Evolutionary conservation across 441 rosid genomes (phyloP).

Genomic region (Pelargonium australe): DNA sequence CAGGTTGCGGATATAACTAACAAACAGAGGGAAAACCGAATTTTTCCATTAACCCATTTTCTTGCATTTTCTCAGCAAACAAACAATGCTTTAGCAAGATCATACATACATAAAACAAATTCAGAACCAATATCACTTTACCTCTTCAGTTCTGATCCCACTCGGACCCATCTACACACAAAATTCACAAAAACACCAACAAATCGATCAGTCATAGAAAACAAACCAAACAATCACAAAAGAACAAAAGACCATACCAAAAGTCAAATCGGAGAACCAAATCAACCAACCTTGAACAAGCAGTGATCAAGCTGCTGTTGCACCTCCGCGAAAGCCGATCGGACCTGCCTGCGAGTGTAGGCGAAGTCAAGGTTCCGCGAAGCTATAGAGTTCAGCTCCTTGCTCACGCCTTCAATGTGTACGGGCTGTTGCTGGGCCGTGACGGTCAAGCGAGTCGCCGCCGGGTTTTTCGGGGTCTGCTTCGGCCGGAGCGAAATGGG

Average conservation of each 20-base stretch:
- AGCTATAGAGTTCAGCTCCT: constrained; percentile 60
- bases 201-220: constrained; percentile 11
- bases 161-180: constrained; percentile 55
- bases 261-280: background rate
- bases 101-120: background rate
- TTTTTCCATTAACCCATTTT: constrained; percentile 1
- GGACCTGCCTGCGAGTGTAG: constrained; percentile 59
- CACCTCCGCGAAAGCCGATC: constrained; percentile 58
- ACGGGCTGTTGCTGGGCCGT: constrained; percentile 26
- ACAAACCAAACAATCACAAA: constrained; percentile 7
- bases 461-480: background rate
- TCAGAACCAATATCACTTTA: constrained; percentile 20
- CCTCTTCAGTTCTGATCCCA: constrained; percentile 76
- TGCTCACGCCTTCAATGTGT: constrained; percentile 52
- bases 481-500: constrained; percentile 13
- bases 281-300: constrained; percentile 57
- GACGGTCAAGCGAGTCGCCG: constrained; percentile 13
- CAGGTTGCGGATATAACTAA: background rate
- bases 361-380: constrained; percentile 67
- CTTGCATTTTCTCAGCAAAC: constrained; percentile 3
- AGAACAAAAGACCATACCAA: background rate
- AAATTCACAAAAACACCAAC: constrained; percentile 11
- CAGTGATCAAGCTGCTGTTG: constrained; percentile 79
- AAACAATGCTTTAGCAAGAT: background rate
- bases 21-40: background rate